These are phyloP conservation scores for Rhinocladiella similis DNA, from an alignment of 2,329 filamentous ascomycete species.

Conservation along the genomic window DNA sequence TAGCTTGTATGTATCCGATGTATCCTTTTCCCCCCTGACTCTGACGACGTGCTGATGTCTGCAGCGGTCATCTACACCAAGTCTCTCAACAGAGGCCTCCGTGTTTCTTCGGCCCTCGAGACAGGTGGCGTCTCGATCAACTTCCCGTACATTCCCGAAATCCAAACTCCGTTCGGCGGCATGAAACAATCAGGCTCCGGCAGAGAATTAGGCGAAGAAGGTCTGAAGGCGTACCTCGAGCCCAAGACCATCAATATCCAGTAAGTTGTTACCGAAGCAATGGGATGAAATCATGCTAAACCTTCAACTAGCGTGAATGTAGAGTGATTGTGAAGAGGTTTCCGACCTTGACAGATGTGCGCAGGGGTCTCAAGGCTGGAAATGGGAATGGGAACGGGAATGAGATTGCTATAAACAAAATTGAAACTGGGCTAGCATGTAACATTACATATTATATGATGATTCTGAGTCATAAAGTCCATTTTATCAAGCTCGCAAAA, in stretches of 20 bases:
- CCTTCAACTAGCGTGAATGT: neutral
- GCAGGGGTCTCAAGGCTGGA: no score
- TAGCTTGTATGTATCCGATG: constrained; percentile 35
- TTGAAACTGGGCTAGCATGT: no score
- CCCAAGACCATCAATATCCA: constrained; percentile 14
- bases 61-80: constrained; percentile 40
- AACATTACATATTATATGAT: no score
- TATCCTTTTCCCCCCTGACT: neutral
- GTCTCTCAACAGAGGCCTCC: constrained; percentile 40
- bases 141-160: constrained; percentile 41
- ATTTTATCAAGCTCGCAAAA: no score
- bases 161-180: constrained; percentile 43
- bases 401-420: no score
- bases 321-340: neutral
- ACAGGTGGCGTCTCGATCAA: constrained; percentile 47
- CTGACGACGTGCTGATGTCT: neutral
- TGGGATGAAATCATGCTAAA: no score
- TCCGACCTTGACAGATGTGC: no score
- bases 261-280: neutral
- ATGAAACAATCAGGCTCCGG: constrained; percentile 52
- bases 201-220: constrained; percentile 44
- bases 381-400: no score
- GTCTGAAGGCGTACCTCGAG: constrained; percentile 12
- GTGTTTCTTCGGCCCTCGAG: constrained; percentile 42
- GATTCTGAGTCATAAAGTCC: no score